Evolutionary conservation across 192 early-diverging fungal species (phyloP), one percentile per base, ranked within the genome.

Genomic region (Coemansia umbellata): DNA sequence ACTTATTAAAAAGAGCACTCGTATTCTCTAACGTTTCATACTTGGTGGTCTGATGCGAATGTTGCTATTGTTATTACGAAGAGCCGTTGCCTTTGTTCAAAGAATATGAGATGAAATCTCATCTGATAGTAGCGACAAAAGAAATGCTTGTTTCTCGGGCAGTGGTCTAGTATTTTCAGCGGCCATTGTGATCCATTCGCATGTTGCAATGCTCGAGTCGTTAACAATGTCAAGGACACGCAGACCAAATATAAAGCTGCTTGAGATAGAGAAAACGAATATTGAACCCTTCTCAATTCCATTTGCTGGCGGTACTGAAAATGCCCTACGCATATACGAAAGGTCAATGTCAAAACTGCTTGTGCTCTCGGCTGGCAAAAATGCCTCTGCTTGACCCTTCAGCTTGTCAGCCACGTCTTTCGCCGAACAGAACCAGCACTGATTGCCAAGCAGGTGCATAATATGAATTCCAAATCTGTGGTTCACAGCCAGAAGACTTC

Each of bases 401-500:
- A 63, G 55, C 18, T 36, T 52, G 2, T 2, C 22, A 3, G 21
- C n/a, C 37, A 26, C 19, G 15, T 27, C n/a, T 24, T 35, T 7
- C 14, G 31, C 28, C 3, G 44, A 37, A 18, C 10, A 22, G 10
- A 30, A 17, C 28, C 24, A 30, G 31, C 31, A 37, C 8, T 31
- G 45, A 35, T 53, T 64, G 35, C 22, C 31, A 30, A 56, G 14
- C 11, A 75, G 50, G 31, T 75, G 65, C 37, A 60, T 17, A 23
- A 64, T 10, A 1, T 57, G 66, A 32, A 75, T 48, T 1, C 72
- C 72, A 52, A 75, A 75, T 5, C 53, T 30, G 14, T 75, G 56
- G 31, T 9, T 15, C 5, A 75, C 61, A 0, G 28, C 30, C n/a
- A 75, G 50, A 21, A 41, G n/a, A 5, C 31, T 43, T 21, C 66